Conservation (phyloP, 2,329 filamentous ascomycete species). For the Claviceps fusiformis region DNA sequence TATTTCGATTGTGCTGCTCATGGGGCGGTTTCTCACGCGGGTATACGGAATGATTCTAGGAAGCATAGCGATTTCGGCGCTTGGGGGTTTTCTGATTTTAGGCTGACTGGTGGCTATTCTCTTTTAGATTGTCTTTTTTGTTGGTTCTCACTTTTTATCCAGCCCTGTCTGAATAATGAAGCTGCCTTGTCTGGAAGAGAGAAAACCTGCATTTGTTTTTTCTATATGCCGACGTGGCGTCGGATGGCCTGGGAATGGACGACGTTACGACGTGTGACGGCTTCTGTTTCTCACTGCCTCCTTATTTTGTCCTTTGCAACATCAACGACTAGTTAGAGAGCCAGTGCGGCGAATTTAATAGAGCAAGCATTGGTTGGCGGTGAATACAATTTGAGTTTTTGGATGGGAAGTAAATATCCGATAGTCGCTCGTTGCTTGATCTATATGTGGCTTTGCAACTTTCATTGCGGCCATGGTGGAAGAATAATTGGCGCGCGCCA, state of each 20-base stretch:
- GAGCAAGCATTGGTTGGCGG: not conserved
- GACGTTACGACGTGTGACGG: not conserved
- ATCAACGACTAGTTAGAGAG: not conserved
- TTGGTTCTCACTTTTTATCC: not conserved
- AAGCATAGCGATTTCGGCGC: conserved; percentile 30
- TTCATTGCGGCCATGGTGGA: too few species aligned
- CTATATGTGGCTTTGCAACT: too few species aligned
- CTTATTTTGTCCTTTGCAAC: not conserved
- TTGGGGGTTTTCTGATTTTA: conserved; percentile 6
- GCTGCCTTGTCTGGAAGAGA: not conserved
- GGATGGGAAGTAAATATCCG: not conserved
- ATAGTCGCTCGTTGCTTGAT: not conserved
- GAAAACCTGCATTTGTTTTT: not conserved
- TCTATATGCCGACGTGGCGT: not conserved
- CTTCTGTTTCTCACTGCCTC: not conserved
- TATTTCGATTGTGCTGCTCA: not conserved
- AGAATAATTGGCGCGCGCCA: too few species aligned
- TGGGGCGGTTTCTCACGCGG: conserved; percentile 9
- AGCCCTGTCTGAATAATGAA: not conserved
- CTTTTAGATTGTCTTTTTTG: not conserved
- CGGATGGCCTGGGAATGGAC: not conserved
- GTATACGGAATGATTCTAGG: conserved; percentile 13
- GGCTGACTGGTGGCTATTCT: not conserved
- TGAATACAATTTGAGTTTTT: not conserved
- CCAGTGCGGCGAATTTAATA: not conserved